phyloP scores from a whole-genome alignment of 306 rosid genomes.

The Spatholobus suberectus region DNA sequence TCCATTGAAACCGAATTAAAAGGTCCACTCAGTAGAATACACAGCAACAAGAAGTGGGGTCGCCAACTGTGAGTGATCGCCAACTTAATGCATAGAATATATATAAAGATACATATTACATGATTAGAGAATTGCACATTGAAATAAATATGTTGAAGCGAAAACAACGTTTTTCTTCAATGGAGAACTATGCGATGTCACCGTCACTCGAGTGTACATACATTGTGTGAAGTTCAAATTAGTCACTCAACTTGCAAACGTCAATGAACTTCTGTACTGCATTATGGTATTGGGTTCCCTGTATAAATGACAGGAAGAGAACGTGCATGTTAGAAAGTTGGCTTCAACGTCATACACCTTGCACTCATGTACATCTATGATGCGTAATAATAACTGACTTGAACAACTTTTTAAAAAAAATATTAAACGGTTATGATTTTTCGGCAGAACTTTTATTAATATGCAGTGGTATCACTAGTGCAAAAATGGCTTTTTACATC shows the following conservation, averaged over 20 bases:
- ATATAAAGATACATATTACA: slow-evolving; percentile 19
- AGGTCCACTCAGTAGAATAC: slow-evolving; percentile 44
- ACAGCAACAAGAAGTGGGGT: slow-evolving; percentile 48
- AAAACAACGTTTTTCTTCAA: slow-evolving; percentile 41
- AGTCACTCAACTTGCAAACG: slow-evolving; percentile 72
- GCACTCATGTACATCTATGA: not conserved
- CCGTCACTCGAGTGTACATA: slow-evolving; percentile 41
- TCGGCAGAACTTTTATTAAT: no score
- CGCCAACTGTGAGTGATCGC: slow-evolving; percentile 33
- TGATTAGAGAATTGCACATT: not conserved
- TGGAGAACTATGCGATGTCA: slow-evolving; percentile 40
- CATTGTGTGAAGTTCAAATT: slow-evolving; percentile 42
- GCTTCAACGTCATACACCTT: slow-evolving; percentile 25
- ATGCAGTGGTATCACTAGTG: no score
- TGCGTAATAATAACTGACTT: not conserved
- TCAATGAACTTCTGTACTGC: slow-evolving; percentile 76
- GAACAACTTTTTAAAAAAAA: not conserved
- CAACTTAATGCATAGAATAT: slow-evolving; percentile 33
- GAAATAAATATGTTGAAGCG: slow-evolving; percentile 27
- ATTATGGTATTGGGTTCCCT: slow-evolving; percentile 80
- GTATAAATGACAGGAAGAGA: slow-evolving; percentile 28
- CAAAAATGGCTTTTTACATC: no score
- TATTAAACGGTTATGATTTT: no score
- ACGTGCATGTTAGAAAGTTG: slow-evolving; percentile 38
- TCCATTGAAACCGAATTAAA: slow-evolving; percentile 43